Evolutionary conservation across 495 filamentous ascomycete species (phyloP).

Genomic region (Usnea hakonensis): DNA sequence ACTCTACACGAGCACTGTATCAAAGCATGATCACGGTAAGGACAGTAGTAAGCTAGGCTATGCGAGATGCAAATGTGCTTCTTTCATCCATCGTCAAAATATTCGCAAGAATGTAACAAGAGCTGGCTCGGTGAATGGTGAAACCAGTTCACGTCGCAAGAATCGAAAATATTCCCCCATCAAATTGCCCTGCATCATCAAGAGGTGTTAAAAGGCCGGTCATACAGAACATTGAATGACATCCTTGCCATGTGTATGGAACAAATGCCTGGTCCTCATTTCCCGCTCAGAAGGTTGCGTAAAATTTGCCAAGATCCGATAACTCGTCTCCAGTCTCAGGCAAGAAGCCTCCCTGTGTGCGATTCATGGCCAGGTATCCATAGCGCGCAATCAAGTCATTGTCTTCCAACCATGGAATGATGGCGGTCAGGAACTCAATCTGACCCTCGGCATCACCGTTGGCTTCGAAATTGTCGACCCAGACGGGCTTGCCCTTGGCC

Average conservation of each 20-base stretch:
- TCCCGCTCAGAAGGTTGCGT: slow-evolving; percentile 9
- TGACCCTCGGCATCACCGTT: slow-evolving; percentile 30
- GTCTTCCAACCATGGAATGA: slow-evolving; percentile 18
- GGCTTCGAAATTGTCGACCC: slow-evolving; percentile 21
- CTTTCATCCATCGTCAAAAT: background rate
- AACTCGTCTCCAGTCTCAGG: slow-evolving; percentile 1
- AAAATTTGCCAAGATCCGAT: slow-evolving; percentile 9
- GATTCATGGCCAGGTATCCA: slow-evolving; percentile 12
- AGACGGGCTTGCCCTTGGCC: slow-evolving; percentile 15
- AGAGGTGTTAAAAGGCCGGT: background rate
- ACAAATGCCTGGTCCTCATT: background rate
- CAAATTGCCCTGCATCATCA: background rate
- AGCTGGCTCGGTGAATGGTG: background rate
- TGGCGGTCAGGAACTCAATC: slow-evolving; percentile 38
- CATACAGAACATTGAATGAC: background rate
- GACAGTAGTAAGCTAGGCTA: background rate
- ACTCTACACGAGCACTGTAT: background rate
- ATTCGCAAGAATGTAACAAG: background rate
- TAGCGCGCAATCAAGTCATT: slow-evolving; percentile 15
- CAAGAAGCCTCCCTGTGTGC: slow-evolving; percentile 8
- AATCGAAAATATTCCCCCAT: background rate
- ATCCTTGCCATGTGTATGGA: background rate
- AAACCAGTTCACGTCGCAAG: background rate
- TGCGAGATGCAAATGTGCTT: background rate
- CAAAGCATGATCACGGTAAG: background rate